Evolutionary conservation across 2,329 filamentous ascomycete genomes (phyloP).

Genomic region (Xylariales sp.): DNA sequence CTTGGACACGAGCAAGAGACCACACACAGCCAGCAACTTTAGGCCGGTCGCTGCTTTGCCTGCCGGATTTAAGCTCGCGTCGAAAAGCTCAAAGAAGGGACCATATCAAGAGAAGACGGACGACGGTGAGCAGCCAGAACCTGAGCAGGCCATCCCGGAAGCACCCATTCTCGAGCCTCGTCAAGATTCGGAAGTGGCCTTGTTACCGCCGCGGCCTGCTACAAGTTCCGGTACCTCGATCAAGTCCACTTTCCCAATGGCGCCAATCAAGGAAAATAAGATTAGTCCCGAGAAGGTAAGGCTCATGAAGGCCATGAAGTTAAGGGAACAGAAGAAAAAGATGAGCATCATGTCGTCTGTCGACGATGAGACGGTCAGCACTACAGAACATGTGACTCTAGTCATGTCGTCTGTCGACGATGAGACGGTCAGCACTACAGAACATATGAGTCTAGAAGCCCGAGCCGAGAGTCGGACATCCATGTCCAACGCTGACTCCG

Average conservation of each 20-base stretch:
- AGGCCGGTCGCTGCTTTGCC: slow-evolving; percentile 76
- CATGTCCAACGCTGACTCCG: slow-evolving; percentile 49
- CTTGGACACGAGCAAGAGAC: slow-evolving; percentile 55
- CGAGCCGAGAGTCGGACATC: slow-evolving; percentile 23
- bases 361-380: too few species aligned
- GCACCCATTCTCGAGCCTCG: slow-evolving; percentile 29
- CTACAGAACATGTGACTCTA: too few species aligned
- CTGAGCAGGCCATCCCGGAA: slow-evolving; percentile 26
- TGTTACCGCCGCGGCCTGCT: slow-evolving; percentile 33
- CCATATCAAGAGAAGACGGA: slow-evolving; percentile 28
- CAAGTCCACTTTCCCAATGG: slow-evolving; percentile 39
- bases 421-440: too few species aligned
- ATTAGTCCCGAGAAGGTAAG: slow-evolving; percentile 87
- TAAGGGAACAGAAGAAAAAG: slow-evolving; percentile 74
- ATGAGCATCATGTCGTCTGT: slow-evolving; percentile 26
- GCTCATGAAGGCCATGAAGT: slow-evolving; percentile 88
- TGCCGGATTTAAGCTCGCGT: slow-evolving; percentile 68
- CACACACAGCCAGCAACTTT: slow-evolving; percentile 57
- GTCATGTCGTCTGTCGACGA: too few species aligned
- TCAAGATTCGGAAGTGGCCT: slow-evolving; percentile 25
- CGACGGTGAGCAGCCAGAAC: slow-evolving; percentile 26
- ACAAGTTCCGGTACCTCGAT: slow-evolving; percentile 42
- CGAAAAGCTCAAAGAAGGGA: slow-evolving; percentile 52
- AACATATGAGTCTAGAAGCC: too few species aligned
- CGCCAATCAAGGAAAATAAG: slow-evolving; percentile 35